These are phyloP conservation scores for Venturia pyrina DNA, from an alignment of 2,329 filamentous ascomycete species.

Conservation along the genomic window DNA sequence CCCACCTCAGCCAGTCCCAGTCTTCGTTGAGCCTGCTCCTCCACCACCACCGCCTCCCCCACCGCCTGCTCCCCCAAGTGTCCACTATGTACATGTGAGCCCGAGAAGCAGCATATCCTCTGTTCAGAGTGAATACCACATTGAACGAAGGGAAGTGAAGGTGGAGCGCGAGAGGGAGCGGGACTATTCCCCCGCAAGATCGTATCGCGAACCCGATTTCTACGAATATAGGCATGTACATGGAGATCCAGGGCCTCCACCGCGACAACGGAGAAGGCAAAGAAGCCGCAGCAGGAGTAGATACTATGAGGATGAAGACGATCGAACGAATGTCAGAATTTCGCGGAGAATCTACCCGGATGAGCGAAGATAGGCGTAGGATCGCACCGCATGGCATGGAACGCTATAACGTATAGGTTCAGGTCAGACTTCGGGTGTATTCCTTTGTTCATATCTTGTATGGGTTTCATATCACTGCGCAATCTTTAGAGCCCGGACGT, in stretches of 20 bases:
- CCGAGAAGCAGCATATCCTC: conserved; percentile 24
- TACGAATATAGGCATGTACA: conserved; percentile 40
- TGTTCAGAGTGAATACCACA: conserved; percentile 22
- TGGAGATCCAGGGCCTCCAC: conserved; percentile 19
- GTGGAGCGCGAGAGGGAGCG: conserved; percentile 12
- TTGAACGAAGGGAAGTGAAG: conserved; percentile 24
- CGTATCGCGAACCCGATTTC: conserved; percentile 17
- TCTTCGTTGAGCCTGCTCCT: conserved; percentile 26
- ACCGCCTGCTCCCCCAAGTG: conserved; percentile 19
- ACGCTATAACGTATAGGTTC: neutral
- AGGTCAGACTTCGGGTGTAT: neutral
- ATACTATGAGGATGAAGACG: conserved; percentile 8
- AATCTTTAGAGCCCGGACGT: neutral
- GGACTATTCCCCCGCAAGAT: conserved; percentile 23
- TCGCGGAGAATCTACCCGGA: neutral
- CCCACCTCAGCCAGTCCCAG: conserved; percentile 26
- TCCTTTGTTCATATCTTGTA: neutral
- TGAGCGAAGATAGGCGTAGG: neutral
- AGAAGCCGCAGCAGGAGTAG: conserved; percentile 16
- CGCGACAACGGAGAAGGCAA: conserved; percentile 18
- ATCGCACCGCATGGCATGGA: neutral
- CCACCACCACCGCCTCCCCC: conserved; percentile 23
- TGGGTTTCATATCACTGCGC: neutral
- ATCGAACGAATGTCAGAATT: conserved; percentile 15
- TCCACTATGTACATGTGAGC: conserved; percentile 37